These are phyloP conservation scores for Lasiodiplodia theobromae DNA, from an alignment of 2,329 filamentous ascomycete species.

Conservation along the genomic window DNA sequence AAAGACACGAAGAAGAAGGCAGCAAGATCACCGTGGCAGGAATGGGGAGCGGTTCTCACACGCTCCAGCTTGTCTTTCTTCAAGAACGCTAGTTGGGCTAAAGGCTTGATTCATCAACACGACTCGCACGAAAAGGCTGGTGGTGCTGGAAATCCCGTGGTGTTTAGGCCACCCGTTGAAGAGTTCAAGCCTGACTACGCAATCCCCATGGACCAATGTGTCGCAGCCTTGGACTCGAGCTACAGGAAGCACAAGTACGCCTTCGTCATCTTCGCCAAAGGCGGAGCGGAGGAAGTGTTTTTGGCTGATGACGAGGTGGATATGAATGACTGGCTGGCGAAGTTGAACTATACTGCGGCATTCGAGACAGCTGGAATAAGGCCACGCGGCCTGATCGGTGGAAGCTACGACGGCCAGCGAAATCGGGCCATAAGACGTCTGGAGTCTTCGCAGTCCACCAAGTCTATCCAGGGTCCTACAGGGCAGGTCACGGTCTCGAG, in stretches of 20 bases:
- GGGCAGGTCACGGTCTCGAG: constrained; percentile 78
- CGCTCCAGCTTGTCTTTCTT: constrained; percentile 98
- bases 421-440: constrained; percentile 75
- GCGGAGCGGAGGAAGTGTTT: constrained; percentile 84
- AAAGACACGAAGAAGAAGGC: constrained; percentile 95
- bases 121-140: constrained; percentile 82
- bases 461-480: constrained; percentile 71
- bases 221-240: constrained; percentile 82
- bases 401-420: constrained; percentile 82
- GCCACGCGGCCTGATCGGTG: constrained; percentile 85
- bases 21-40: constrained; percentile 94
- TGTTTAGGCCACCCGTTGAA: constrained; percentile 88
- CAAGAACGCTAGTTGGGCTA: constrained; percentile 90
- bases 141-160: constrained; percentile 76
- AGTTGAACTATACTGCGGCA: constrained; percentile 94
- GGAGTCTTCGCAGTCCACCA: constrained; percentile 62
- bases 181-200: constrained; percentile 94
- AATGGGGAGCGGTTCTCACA: constrained; percentile 96
- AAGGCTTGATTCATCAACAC: constrained; percentile 86
- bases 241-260: constrained; percentile 98
- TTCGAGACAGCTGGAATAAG: constrained; percentile 91
- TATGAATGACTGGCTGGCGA: constrained; percentile 95
- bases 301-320: constrained; percentile 89
- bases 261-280: constrained; percentile 85
- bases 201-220: constrained; percentile 91